phyloP scores from a whole-genome alignment of 495 filamentous ascomycete species.

The Glonium stellatum region DNA sequence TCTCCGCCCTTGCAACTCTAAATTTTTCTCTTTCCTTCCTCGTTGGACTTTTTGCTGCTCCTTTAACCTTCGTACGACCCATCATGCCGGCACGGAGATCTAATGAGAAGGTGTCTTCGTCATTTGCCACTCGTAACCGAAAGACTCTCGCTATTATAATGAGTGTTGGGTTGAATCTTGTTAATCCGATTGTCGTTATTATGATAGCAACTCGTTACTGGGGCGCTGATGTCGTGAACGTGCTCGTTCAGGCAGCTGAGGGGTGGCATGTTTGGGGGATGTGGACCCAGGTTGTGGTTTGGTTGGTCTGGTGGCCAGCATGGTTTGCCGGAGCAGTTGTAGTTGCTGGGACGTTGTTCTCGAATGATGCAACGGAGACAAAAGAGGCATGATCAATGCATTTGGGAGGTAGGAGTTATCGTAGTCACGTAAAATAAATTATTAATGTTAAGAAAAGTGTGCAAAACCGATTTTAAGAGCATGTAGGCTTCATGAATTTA shows the following conservation, averaged over 20 bases:
- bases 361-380: not conserved
- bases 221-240: conserved; percentile 44
- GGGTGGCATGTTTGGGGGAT: conserved; percentile 89
- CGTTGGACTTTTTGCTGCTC: conserved; percentile 68
- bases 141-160: not conserved
- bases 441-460: too few relatives aligned
- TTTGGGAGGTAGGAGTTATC: too few relatives aligned
- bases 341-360: conserved; percentile 29
- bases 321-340: conserved; percentile 66
- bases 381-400: not conserved
- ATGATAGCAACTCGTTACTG: conserved; percentile 41
- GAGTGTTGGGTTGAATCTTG: conserved; percentile 36
- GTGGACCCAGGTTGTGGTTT: conserved; percentile 85
- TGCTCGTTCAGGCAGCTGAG: conserved; percentile 71
- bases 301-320: conserved; percentile 98
- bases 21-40: conserved; percentile 92
- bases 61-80: conserved; percentile 63
- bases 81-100: conserved; percentile 27
- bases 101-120: not conserved
- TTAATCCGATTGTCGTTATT: conserved; percentile 62
- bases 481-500: not conserved
- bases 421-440: too few relatives aligned
- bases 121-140: not conserved
- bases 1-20: conserved; percentile 86
- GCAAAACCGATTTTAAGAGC: too few relatives aligned